Base-by-base conservation (phyloP, 2,329 filamentous ascomycete species). In the Colletotrichum cordylinicola region DNA sequence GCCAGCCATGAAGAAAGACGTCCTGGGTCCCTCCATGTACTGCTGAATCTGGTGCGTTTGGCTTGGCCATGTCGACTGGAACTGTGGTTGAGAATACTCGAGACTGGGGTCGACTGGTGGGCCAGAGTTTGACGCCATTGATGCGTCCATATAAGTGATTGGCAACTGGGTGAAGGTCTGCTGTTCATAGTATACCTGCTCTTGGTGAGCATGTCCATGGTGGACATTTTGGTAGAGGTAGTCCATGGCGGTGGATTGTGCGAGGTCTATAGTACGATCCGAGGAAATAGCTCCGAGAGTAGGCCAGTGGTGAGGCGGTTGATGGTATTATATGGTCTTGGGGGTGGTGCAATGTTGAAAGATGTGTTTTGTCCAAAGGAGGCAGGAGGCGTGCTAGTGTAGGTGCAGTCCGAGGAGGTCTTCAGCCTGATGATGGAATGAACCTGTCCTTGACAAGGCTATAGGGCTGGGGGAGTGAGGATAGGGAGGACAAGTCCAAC, bases 11-110 rank as follows among this genome's bases (percentile, higher is more conserved):
- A 75, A 73, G 62, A 74, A 74, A n/a, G 79, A 67, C 16, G 74
- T 61, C 16, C 74, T 70, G n/a, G 77, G 70, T 8, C 70, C 75
- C 21, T 73, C 37, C 6, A 67, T 37, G 24, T 67, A 75, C 31
- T 78, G 77, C 31, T 77, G 67, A n/a, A 77, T 70, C 24, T 76
- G 70, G 39, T 76, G 70, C 7, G 65, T 70, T 21, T 16, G 69
- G 21, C 27, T 52, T n/a, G 74, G 29, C 65, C 74, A 76, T 15
- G 69, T n/a, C 10, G 58, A 21, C n/a, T 66, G 72, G 52, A 48
- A 70, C 21, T 74, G 72, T 13, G 52, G 6, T 39, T 71, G 66
- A 24, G 75, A 64, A 18, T 60, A 75, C 37, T 16, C 48, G 12
- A 76, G 43, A 24, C 60, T 70, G 2, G 76, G 76, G 66, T 77